Conservation (phyloP, 139 green algal genomes). For the Chlamydomonas sphaeroides region DNA sequence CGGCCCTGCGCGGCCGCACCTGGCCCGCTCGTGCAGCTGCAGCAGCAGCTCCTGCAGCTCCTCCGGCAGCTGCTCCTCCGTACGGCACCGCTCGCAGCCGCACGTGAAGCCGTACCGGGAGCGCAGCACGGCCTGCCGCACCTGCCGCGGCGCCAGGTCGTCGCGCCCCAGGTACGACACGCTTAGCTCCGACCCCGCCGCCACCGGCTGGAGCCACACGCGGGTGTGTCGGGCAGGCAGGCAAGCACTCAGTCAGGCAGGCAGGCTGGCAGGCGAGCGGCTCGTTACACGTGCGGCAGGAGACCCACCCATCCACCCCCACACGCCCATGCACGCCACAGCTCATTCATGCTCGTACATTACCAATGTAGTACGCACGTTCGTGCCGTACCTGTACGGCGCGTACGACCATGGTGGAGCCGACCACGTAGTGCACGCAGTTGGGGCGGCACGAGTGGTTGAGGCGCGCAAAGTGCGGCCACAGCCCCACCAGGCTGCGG, state of each 20-base stretch:
- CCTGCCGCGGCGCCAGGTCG: slow-evolving; percentile 49
- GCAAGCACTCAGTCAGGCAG: no score
- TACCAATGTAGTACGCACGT: no score
- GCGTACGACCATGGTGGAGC: slow-evolving; percentile 54
- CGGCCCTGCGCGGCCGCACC: no score
- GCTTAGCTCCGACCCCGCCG: neutral
- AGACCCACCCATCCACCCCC: no score
- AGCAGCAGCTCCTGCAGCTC: slow-evolving; percentile 24
- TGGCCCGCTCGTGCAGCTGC: neutral
- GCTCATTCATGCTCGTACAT: no score
- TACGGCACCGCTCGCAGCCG: slow-evolving; percentile 51
- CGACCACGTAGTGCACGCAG: slow-evolving; percentile 60
- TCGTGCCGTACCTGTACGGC: slow-evolving; percentile 41
- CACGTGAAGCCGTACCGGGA: slow-evolving; percentile 60
- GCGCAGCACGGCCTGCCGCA: slow-evolving; percentile 39
- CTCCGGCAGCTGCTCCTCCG: slow-evolving; percentile 33
- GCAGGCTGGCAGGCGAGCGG: no score
- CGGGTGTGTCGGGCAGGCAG: no score
- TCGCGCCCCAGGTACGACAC: slow-evolving; percentile 57
- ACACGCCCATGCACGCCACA: no score
- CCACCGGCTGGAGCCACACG: no score
- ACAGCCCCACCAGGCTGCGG: slow-evolving; percentile 37
- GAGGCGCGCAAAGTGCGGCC: slow-evolving; percentile 54
- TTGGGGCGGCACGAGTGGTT: slow-evolving; percentile 63
- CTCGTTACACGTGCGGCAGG: no score